Base-by-base conservation (phyloP, 129 eudicot species). In the Tagetes patula region DNA sequence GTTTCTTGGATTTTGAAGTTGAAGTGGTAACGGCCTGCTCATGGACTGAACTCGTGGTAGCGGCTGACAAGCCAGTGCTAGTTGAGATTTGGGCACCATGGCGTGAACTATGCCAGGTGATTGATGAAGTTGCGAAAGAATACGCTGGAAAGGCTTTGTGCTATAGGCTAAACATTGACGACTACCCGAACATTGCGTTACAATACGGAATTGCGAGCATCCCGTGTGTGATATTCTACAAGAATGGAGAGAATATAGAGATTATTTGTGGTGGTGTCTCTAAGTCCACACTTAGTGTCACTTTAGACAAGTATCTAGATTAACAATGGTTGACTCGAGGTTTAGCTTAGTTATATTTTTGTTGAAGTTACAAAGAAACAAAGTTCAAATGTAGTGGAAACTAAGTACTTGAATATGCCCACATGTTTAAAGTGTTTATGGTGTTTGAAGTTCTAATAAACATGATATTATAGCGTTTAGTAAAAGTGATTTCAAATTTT, bases 71-170 rank as follows among this genome's bases (percentile, higher is more conserved):
- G 49, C 83, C 85, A 6, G 89, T 74, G 74, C 34, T 87, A 68
- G 92, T 87, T 27, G 87, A 82, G 65, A 82, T 84, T 10, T 87
- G 92, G 92, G 84, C 89, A 65, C 89, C 89, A 0, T 71, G 83
- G 80, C 67, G 87, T 75, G 89, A 75, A 14, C 80, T 88, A 2
- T 83, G 86, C 75, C 80, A 73, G 68, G 69, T 81, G 79, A 67
- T 84, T 13, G 89, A 84, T 37, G 87, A 84, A 45, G 47, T 87
- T 38, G 87, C 89, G 33, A 79, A 80, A 75, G 89, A 87, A 20
- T 87, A 84, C 64, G 53, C 80, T 5, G 92, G 87, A 8, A 84
- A 79, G 53, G 63, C 78, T 3, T 32, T 71, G 1, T 82, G 84
- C 34, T 87, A 68, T 73, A 84, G 74, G 82, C 69, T 87, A 48